These are phyloP conservation scores for Melastoma malabathricum DNA, from an alignment of 345 rosid species.

Conservation along the genomic window DNA sequence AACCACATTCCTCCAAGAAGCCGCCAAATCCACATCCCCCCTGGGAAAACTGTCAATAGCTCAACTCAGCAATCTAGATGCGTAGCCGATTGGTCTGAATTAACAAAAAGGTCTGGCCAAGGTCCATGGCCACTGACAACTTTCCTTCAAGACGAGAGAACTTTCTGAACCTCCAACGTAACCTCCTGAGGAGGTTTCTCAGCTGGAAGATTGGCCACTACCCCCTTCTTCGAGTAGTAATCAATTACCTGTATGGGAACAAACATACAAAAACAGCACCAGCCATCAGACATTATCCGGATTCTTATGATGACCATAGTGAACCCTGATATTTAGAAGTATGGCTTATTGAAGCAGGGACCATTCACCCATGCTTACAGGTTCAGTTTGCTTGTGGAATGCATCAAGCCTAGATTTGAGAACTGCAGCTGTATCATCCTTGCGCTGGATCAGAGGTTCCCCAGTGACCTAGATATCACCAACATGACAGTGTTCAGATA, in stretches of 20 bases:
- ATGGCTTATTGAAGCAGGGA: too few species aligned
- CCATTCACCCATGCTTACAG: conserved; percentile 25
- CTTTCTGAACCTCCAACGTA: conserved; percentile 59
- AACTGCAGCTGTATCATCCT: conserved; percentile 87
- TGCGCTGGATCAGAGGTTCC: conserved; percentile 87
- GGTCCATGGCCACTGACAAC: not conserved
- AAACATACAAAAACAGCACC: not conserved
- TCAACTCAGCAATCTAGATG: not conserved
- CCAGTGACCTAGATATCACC: conserved; percentile 51
- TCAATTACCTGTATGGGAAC: conserved; percentile 46
- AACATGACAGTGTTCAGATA: not conserved
- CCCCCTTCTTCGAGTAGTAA: conserved; percentile 63
- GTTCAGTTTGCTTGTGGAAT: conserved; percentile 91
- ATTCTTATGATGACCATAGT: too few species aligned
- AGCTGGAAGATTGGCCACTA: conserved; percentile 65
- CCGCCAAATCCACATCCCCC: too few species aligned
- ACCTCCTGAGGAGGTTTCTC: conserved; percentile 80
- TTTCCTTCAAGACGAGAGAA: conserved; percentile 25
- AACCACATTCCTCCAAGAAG: too few species aligned
- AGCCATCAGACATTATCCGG: too few species aligned
- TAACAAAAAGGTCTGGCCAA: not conserved
- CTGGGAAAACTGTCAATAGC: too few species aligned
- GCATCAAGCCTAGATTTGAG: conserved; percentile 86
- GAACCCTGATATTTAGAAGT: not conserved
- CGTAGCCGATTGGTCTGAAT: not conserved